Percentiles rank a stretch among this genome's conserved stretches.
These are phyloP conservation scores for Cajanus cajan DNA, from an alignment of 306 rosid species.

Conservation along the genomic window DNA sequence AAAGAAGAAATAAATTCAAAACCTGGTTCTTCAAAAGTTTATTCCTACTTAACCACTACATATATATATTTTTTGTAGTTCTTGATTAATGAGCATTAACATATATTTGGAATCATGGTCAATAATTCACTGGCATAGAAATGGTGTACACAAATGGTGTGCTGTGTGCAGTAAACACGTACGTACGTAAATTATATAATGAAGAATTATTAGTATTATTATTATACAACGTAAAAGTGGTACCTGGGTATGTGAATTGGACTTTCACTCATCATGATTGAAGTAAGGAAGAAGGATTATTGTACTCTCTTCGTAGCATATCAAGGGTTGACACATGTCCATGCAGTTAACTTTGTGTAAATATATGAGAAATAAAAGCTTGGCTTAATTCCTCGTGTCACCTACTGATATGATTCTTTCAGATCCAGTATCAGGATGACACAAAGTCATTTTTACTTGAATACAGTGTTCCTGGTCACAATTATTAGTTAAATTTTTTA, in stretches of 20 bases:
- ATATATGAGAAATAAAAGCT: neutral
- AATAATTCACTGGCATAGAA: neutral
- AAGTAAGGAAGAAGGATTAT: neutral
- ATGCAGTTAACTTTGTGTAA: neutral
- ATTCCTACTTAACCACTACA: neutral
- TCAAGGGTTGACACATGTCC: neutral
- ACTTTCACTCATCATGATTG: neutral
- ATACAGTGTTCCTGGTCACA: neutral
- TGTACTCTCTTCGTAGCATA: neutral
- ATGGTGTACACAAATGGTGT: neutral
- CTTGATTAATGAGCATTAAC: neutral
- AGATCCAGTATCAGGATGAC: neutral
- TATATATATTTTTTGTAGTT: neutral
- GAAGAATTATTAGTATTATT: neutral
- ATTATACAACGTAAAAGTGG: neutral
- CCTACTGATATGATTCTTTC: neutral
- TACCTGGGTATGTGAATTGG: neutral
- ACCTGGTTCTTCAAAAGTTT: neutral
- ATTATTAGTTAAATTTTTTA: no score
- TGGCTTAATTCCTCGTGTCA: neutral
- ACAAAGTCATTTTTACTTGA: neutral
- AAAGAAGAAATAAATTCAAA: neutral
- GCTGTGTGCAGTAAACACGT: neutral
- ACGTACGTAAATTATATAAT: neutral
- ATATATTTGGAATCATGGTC: neutral